A percentile compares a stretch with the other conserved stretches of the same genome.
phyloP scores from a whole-genome alignment of 2,329 filamentous ascomycete species.

The Alternaria sp. region DNA sequence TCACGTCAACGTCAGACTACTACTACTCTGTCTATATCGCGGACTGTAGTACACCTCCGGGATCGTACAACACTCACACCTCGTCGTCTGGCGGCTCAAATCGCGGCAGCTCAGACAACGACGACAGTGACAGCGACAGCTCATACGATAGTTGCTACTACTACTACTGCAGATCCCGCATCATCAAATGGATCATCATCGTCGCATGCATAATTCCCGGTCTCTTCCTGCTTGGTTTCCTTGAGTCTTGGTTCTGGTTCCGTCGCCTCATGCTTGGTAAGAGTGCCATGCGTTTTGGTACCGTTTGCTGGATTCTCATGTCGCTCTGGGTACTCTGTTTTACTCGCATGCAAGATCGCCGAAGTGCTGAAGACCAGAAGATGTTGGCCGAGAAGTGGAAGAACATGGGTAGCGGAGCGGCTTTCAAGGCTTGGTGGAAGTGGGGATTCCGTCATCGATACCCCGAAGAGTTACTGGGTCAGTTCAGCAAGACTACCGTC shows the following conservation, averaged over 20 bases:
- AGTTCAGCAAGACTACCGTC: conserved; percentile 36
- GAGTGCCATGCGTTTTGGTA: conserved; percentile 39
- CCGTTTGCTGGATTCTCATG: conserved; percentile 39
- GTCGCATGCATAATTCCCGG: conserved; percentile 33
- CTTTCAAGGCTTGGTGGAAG: conserved; percentile 42
- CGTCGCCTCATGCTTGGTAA: conserved; percentile 43
- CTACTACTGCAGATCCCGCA: conserved; percentile 19
- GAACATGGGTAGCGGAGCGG: conserved; percentile 29
- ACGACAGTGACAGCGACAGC: conserved; percentile 4
- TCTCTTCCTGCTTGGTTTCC: conserved; percentile 40
- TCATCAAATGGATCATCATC: conserved; percentile 36
- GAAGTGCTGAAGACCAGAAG: conserved; percentile 39
- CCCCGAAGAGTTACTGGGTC: conserved; percentile 37
- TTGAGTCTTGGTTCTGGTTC: conserved; percentile 46
- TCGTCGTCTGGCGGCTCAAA: not conserved
- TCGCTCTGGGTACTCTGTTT: conserved; percentile 41
- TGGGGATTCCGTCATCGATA: conserved; percentile 41
- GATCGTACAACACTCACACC: conserved; percentile 8
- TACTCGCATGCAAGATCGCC: conserved; percentile 39
- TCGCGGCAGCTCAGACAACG: not conserved
- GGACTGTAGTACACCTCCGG: conserved; percentile 27
- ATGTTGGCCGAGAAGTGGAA: conserved; percentile 39
- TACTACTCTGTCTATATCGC: conserved; percentile 36
- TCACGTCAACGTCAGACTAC: conserved; percentile 23
- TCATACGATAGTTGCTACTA: conserved; percentile 12